Conservation (phyloP, 176 grass and related monocot species). For the Secale cereale region DNA sequence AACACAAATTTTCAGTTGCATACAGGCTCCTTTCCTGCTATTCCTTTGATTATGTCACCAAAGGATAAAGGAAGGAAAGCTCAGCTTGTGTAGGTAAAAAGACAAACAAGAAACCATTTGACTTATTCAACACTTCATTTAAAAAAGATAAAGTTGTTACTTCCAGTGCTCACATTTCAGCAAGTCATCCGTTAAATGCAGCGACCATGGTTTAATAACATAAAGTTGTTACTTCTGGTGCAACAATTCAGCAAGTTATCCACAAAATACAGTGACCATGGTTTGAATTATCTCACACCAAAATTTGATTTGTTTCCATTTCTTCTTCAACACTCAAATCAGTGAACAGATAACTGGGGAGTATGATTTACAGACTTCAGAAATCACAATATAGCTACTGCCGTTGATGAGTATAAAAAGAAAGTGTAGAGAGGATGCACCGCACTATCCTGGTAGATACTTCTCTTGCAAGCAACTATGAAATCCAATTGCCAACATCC, state of each 20-base stretch:
- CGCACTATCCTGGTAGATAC: not conserved
- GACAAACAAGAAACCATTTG: conserved; percentile 7
- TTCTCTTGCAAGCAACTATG: not conserved
- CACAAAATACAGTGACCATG: not conserved
- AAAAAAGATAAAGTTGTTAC: not conserved
- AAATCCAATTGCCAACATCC: conserved; percentile 3
- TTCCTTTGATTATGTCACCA: not conserved
- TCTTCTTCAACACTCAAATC: not conserved
- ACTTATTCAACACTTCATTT: not conserved
- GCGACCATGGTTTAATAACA: too few relatives aligned
- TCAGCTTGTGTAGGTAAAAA: conserved; percentile 3
- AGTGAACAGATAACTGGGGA: not conserved
- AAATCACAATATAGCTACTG: not conserved
- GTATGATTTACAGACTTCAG: conserved; percentile 3
- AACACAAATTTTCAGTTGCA: not conserved
- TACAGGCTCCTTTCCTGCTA: not conserved
- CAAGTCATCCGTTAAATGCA: not conserved
- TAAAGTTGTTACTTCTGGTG: not conserved
- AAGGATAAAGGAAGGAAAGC: not conserved
- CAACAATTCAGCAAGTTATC: conserved; percentile 18
- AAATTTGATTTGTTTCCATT: not conserved
- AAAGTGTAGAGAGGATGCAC: not conserved
- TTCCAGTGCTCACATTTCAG: not conserved
- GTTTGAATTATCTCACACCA: not conserved
- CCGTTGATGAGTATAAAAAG: not conserved